Percentiles rank a stretch among this genome's conserved stretches.
phyloP scores from a whole-genome alignment of 83 land plant genomes.

The Picea mariana region DNA sequence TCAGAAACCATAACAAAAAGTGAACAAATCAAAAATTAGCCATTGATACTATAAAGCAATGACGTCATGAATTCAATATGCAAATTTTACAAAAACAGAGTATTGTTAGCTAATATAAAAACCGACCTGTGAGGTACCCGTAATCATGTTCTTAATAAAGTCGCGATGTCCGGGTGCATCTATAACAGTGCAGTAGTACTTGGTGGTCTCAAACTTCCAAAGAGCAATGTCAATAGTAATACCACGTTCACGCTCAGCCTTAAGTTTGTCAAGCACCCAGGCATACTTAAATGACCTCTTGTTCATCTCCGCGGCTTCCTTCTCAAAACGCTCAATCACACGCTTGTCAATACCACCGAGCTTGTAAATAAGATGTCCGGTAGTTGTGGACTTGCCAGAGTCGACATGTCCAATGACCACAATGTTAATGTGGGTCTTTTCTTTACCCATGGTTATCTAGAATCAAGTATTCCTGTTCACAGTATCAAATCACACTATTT shows the following conservation, averaged over 20 bases:
- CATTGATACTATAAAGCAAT: too few species aligned
- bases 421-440: slow-evolving; percentile 34
- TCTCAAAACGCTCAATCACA: slow-evolving; percentile 42
- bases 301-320: slow-evolving; percentile 33
- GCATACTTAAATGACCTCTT: slow-evolving; percentile 33
- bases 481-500: too few species aligned
- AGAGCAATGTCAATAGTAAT: slow-evolving; percentile 56
- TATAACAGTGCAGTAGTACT: slow-evolving; percentile 72
- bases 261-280: slow-evolving; percentile 34
- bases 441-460: slow-evolving; percentile 30
- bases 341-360: slow-evolving; percentile 40
- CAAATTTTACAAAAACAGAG: too few species aligned
- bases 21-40: too few species aligned
- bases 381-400: slow-evolving; percentile 41
- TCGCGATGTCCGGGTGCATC: slow-evolving; percentile 85
- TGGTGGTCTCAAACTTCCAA: slow-evolving; percentile 79
- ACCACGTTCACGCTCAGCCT: slow-evolving; percentile 39
- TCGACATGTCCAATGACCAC: slow-evolving; percentile 30
- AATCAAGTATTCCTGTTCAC: not conserved
- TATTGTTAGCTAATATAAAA: too few species aligned
- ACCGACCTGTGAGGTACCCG: slow-evolving; percentile 65
- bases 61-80: too few species aligned
- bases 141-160: too few species aligned
- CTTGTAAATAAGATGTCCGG: slow-evolving; percentile 38
- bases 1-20: not conserved